A percentile compares a stretch with the other conserved stretches of the same genome.
Conservation (phyloP, 441 rosid species). For the Adansonia grandidieri region DNA sequence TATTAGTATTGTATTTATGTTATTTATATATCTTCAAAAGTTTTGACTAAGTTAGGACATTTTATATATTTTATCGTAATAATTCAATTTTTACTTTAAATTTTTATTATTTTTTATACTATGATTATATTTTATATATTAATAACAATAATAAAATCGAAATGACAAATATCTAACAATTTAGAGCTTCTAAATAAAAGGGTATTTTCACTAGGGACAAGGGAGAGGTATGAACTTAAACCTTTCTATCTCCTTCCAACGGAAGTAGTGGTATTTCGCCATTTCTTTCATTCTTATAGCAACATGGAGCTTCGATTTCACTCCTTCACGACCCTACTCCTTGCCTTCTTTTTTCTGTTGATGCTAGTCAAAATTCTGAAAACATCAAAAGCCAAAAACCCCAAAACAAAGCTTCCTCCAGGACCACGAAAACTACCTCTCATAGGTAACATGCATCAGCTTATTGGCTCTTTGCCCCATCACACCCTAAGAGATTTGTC, state of each 20-base stretch:
- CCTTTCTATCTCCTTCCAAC: background rate
- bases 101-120: too few species aligned
- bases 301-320: background rate
- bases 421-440: constrained; percentile 7
- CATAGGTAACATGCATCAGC: background rate
- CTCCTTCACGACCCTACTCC: background rate
- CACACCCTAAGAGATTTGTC: background rate
- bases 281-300: background rate
- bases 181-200: too few species aligned
- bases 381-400: background rate
- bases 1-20: too few species aligned
- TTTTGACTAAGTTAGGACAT: too few species aligned
- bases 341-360: background rate
- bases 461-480: constrained; percentile 24
- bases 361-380: too few species aligned
- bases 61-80: too few species aligned
- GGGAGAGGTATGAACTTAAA: background rate
- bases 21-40: too few species aligned
- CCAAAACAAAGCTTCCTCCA: constrained; percentile 16
- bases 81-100: too few species aligned
- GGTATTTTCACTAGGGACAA: background rate
- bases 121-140: too few species aligned
- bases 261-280: background rate
- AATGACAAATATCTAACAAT: too few species aligned
- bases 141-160: too few species aligned